These are phyloP conservation scores for Cladosporium sphaerospermum DNA, from an alignment of 2,329 filamentous ascomycete species.

Conservation along the genomic window DNA sequence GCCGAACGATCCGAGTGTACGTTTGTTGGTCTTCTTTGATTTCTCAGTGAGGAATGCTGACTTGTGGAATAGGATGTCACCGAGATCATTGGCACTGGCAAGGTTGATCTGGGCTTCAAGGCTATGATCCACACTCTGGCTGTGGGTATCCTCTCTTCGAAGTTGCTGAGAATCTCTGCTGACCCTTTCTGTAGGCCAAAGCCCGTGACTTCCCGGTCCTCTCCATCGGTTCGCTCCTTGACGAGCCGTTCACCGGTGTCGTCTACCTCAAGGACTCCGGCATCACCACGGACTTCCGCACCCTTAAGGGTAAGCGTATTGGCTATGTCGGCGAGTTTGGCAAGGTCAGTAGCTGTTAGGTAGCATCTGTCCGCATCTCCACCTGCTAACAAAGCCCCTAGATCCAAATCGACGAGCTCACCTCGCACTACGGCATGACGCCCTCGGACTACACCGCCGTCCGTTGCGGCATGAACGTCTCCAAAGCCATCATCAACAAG, in stretches of 20 bases:
- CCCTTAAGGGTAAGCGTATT: constrained; percentile 69
- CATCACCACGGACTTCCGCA: constrained; percentile 68
- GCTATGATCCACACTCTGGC: constrained; percentile 79
- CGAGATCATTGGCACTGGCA: constrained; percentile 70
- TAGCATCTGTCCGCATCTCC: not conserved
- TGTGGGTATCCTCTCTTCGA: constrained; percentile 36
- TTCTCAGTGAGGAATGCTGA: not conserved
- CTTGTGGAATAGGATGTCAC: constrained; percentile 56
- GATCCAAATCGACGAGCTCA: constrained; percentile 78
- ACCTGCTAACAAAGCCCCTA: constrained; percentile 24
- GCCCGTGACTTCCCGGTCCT: constrained; percentile 66
- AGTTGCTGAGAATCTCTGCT: not conserved
- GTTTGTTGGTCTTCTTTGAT: constrained; percentile 16
- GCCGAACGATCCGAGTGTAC: constrained; percentile 67
- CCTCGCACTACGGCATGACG: constrained; percentile 69
- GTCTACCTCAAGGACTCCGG: constrained; percentile 69
- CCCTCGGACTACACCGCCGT: constrained; percentile 68
- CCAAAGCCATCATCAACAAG: constrained; percentile 67
- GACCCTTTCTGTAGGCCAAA: constrained; percentile 52
- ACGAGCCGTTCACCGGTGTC: constrained; percentile 74
- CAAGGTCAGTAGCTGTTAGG: constrained; percentile 40
- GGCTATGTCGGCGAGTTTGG: constrained; percentile 77
- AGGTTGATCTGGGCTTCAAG: constrained; percentile 74
- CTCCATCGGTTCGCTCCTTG: constrained; percentile 68
- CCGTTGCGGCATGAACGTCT: constrained; percentile 76